These are phyloP conservation scores for Cystoderma amianthinum DNA, from an alignment of 768 basidiomycete species.

Conservation along the genomic window DNA sequence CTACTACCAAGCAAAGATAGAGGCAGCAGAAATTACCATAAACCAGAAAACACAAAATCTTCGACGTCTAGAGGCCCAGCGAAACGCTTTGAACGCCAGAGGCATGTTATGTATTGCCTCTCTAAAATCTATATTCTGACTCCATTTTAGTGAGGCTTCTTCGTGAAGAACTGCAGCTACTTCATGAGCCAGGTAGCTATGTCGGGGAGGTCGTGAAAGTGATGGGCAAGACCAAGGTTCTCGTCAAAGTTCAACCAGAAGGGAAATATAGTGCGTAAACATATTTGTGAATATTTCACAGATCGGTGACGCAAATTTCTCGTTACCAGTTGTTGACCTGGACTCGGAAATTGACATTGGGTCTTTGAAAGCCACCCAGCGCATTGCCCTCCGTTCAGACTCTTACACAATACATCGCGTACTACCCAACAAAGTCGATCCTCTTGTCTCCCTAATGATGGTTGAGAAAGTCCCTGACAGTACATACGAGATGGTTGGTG, in stretches of 20 bases:
- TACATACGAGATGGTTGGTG: constrained; percentile 99
- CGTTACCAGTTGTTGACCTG: constrained; percentile 80
- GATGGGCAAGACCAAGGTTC: constrained; percentile 98
- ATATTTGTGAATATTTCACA: too few relatives aligned
- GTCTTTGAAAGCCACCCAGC: constrained; percentile 75
- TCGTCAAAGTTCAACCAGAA: constrained; percentile 98
- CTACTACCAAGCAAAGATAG: constrained; percentile 96
- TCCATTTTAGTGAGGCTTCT: constrained; percentile 66
- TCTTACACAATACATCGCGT: constrained; percentile 96
- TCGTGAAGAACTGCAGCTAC: constrained; percentile 84
- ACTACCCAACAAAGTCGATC: constrained; percentile 95
- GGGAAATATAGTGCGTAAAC: constrained; percentile 98
- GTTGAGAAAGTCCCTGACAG: constrained; percentile 99
- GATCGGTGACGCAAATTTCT: too few relatives aligned
- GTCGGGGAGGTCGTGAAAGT: constrained; percentile 97
- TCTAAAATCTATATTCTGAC: background rate
- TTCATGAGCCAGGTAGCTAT: constrained; percentile 95
- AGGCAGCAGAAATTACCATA: constrained; percentile 85
- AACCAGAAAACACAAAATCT: constrained; percentile 97
- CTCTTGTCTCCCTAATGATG: constrained; percentile 99
- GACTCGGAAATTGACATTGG: constrained; percentile 81
- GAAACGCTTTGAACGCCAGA: constrained; percentile 94
- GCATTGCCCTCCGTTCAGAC: constrained; percentile 94
- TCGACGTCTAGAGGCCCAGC: constrained; percentile 89
- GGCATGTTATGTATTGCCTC: constrained; percentile 28